These are phyloP conservation scores for Histomonas meleagridis DNA, from an alignment of 208 protist genomes.

Conservation along the genomic window DNA sequence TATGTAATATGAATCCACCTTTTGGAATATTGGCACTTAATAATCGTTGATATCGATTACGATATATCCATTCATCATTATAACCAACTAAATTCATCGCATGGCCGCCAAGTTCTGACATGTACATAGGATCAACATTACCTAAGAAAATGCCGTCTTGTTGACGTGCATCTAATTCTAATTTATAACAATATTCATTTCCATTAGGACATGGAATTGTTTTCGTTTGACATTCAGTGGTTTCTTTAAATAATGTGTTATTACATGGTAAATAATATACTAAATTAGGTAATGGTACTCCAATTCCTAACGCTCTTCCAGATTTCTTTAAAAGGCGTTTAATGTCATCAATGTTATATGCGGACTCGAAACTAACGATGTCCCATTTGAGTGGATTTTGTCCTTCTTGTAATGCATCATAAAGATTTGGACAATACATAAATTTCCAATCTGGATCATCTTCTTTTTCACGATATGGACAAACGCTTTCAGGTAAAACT, in stretches of 20 bases:
- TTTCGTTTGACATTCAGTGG: background rate
- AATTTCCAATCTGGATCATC: background rate
- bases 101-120: background rate
- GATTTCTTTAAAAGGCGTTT: background rate
- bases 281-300: background rate
- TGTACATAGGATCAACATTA: background rate
- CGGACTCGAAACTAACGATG: background rate
- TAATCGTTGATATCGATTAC: background rate
- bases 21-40: background rate
- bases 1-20: constrained; percentile 13
- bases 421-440: background rate
- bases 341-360: background rate
- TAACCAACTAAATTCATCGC: constrained; percentile 25
- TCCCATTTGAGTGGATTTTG: background rate
- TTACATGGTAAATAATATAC: background rate
- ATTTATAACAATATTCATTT: background rate
- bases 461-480: background rate
- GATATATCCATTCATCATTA: background rate
- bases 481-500: background rate
- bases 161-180: background rate
- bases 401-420: background rate
- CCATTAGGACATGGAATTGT: background rate
- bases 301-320: background rate
- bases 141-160: background rate
- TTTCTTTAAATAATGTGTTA: background rate